Conservation (phyloP, 805 yeast species). For the Metschnikowia proteae region DNA sequence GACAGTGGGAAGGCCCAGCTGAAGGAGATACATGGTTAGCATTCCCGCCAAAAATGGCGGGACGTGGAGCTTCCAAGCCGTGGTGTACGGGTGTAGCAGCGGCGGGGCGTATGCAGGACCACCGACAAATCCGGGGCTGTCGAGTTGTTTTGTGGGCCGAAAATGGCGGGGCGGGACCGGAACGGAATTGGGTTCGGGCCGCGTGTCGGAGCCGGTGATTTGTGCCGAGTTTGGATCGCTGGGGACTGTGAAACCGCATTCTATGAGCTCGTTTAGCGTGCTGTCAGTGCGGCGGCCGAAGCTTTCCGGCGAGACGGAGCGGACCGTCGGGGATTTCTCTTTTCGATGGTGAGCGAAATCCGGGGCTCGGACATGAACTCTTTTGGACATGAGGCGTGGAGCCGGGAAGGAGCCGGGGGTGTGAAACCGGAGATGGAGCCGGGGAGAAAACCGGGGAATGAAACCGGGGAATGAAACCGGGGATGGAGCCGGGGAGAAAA, state of each 20-base stretch:
- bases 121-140: neutral
- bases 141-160: too few relatives aligned
- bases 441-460: too few relatives aligned
- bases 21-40: constrained; percentile 21
- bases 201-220: too few relatives aligned
- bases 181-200: too few relatives aligned
- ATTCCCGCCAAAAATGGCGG: constrained; percentile 27
- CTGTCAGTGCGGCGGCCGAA: constrained; percentile 25
- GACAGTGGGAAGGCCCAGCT: constrained; percentile 22
- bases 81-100: neutral
- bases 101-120: neutral
- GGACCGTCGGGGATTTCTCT: constrained; percentile 25
- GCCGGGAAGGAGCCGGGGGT: neutral
- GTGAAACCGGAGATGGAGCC: too few relatives aligned
- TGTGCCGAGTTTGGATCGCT: too few relatives aligned
- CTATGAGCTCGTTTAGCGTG: constrained; percentile 30
- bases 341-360: constrained; percentile 9
- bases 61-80: neutral
- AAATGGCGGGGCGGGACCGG: too few relatives aligned
- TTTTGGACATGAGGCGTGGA: constrained; percentile 2
- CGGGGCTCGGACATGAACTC: constrained; percentile 12
- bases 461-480: too few relatives aligned
- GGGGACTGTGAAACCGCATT: constrained; percentile 23
- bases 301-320: constrained; percentile 37
- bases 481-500: too few relatives aligned